These are phyloP conservation scores for Chamaecyparis obtusa DNA, from an alignment of 75 land plant genomes.

Conservation along the genomic window DNA sequence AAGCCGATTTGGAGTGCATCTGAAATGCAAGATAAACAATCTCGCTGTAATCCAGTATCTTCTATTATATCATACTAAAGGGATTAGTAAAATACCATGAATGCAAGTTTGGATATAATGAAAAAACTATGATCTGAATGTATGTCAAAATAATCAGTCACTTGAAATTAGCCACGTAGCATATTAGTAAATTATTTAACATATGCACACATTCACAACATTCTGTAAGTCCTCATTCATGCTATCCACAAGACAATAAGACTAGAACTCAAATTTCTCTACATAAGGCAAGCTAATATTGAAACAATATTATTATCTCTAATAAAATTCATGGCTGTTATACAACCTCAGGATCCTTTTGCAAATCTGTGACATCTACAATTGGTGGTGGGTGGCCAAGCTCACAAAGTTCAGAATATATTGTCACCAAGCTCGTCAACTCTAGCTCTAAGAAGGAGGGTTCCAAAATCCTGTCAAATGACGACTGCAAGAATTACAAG, in stretches of 20 bases:
- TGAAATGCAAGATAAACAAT: background rate
- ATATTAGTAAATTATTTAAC: background rate
- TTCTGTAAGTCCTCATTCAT: background rate
- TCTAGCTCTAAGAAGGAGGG: slow-evolving; percentile 70
- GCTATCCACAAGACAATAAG: background rate
- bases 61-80: background rate
- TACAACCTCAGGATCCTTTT: slow-evolving; percentile 67
- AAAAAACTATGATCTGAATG: background rate
- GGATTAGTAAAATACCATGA: background rate
- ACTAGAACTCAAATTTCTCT: background rate
- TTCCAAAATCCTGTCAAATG: slow-evolving; percentile 66
- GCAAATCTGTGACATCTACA: slow-evolving; percentile 67
- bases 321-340: background rate
- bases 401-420: slow-evolving; percentile 72
- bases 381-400: slow-evolving; percentile 61
- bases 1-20: background rate
- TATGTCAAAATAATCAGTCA: background rate
- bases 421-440: slow-evolving; percentile 47
- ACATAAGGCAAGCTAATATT: background rate
- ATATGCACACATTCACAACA: background rate
- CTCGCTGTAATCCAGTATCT: background rate
- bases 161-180: background rate
- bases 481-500: slow-evolving; percentile 45
- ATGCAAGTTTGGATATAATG: background rate
- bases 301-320: background rate